Percentiles rank a stretch among this genome's conserved stretches.
phyloP scores from a whole-genome alignment of 495 filamentous ascomycete genomes.

The Hypomontagnella monticulosa region DNA sequence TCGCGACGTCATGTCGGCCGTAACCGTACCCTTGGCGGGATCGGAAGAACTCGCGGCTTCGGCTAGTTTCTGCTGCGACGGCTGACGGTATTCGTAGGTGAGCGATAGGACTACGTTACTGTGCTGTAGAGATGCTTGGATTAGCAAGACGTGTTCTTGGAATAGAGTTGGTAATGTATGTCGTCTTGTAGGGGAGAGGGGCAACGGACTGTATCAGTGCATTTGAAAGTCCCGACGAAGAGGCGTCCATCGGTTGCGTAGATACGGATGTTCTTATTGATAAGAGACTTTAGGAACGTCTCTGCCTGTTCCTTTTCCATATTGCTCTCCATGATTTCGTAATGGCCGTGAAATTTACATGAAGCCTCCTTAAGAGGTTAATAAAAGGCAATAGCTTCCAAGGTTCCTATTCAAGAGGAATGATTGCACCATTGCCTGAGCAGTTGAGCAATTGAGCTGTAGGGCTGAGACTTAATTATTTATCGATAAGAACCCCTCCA shows the following conservation, averaged over 20 bases:
- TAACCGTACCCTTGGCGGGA: slow-evolving; percentile 54
- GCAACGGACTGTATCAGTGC: slow-evolving; percentile 82
- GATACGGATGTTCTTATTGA: slow-evolving; percentile 78
- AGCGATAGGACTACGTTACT: slow-evolving; percentile 84
- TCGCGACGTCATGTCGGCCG: slow-evolving; percentile 79
- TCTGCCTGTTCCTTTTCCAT: slow-evolving; percentile 48
- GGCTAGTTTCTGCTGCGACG: slow-evolving; percentile 61
- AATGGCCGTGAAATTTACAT: not conserved
- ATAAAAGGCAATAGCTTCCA: no score
- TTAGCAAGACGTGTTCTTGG: not conserved
- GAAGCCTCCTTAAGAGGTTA: no score
- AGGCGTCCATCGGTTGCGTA: slow-evolving; percentile 85
- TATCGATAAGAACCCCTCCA: not conserved
- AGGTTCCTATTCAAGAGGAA: no score
- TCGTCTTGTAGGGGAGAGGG: not conserved
- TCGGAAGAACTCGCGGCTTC: slow-evolving; percentile 55
- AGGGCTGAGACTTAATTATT: not conserved
- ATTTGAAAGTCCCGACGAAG: slow-evolving; percentile 91
- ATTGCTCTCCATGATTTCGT: slow-evolving; percentile 26
- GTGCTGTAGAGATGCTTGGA: slow-evolving; percentile 43
- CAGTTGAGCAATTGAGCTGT: no score
- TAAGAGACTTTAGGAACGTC: slow-evolving; percentile 60
- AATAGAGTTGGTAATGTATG: not conserved
- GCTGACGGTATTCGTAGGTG: slow-evolving; percentile 87
- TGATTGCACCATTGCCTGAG: no score